Evolutionary conservation across 441 rosid genomes (phyloP).

Genomic region (Sinapis alba): DNA sequence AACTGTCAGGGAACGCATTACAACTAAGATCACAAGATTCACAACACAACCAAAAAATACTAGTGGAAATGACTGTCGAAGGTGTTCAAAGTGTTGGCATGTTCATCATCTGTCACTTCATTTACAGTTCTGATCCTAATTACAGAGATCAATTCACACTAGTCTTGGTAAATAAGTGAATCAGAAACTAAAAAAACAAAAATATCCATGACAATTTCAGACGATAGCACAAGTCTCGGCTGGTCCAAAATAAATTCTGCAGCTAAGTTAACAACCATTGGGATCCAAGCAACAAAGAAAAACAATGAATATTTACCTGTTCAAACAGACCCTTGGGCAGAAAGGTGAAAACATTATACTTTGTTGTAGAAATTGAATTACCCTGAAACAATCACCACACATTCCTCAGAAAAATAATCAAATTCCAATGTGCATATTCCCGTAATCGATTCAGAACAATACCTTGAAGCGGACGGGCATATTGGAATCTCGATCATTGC

Average conservation of each 20-base stretch:
- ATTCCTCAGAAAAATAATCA: slow-evolving; percentile 33
- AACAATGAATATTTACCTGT: slow-evolving; percentile 58
- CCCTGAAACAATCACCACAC: slow-evolving; percentile 60
- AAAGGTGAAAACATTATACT: slow-evolving; percentile 94
- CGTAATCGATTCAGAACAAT: background rate
- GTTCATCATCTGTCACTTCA: background rate
- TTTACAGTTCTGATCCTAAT: background rate
- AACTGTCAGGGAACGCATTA: slow-evolving; percentile 69
- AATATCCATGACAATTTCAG: background rate
- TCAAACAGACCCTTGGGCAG: slow-evolving; percentile 96
- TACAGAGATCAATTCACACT: background rate
- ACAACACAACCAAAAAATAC: slow-evolving; percentile 1
- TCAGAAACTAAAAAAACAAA: background rate
- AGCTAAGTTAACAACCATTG: background rate
- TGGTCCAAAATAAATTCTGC: background rate
- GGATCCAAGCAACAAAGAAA: background rate
- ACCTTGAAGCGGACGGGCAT: slow-evolving; percentile 76
- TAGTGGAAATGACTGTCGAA: background rate
- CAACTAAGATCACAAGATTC: slow-evolving; percentile 25
- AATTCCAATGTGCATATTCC: slow-evolving; percentile 3
- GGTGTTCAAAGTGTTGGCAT: background rate
- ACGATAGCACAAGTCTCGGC: background rate
- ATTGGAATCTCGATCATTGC: slow-evolving; percentile 95
- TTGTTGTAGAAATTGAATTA: slow-evolving; percentile 92
- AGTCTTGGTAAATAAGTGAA: slow-evolving; percentile 11